A percentile compares a stretch with the other conserved stretches of the same genome.
Evolutionary conservation across 2,329 filamentous ascomycete genomes (phyloP).

Genomic region (Fusarium odoratissimum): DNA sequence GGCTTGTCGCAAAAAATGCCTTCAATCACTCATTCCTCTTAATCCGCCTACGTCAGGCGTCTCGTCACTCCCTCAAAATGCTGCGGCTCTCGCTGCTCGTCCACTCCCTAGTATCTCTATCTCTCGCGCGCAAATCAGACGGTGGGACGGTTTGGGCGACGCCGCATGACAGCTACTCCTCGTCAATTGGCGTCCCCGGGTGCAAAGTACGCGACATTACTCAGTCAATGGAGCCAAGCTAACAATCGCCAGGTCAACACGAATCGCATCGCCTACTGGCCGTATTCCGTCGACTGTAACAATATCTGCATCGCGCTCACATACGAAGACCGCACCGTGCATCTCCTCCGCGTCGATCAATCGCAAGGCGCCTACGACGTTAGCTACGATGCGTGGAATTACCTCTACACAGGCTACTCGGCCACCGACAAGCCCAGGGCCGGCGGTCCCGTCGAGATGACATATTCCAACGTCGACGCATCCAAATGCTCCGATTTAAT

Average conservation of each 20-base stretch:
- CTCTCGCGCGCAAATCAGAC: slow-evolving; percentile 9
- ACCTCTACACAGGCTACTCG: slow-evolving; percentile 61
- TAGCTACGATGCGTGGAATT: slow-evolving; percentile 72
- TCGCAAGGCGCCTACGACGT: slow-evolving; percentile 69
- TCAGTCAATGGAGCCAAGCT: background rate
- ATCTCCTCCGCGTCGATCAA: slow-evolving; percentile 69
- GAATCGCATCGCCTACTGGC: slow-evolving; percentile 72
- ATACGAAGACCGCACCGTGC: slow-evolving; percentile 61
- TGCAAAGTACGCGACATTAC: slow-evolving; percentile 57
- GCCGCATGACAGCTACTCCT: slow-evolving; percentile 68
- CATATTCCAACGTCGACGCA: slow-evolving; percentile 57
- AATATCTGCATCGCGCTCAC: slow-evolving; percentile 66
- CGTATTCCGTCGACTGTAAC: slow-evolving; percentile 63
- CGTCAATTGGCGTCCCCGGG: slow-evolving; percentile 68
- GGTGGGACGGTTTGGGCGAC: slow-evolving; percentile 53
- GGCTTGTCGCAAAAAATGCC: slow-evolving; percentile 39
- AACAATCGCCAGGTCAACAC: slow-evolving; percentile 57
- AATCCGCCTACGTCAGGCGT: slow-evolving; percentile 5
- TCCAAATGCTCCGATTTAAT: slow-evolving; percentile 62
- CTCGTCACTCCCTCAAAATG: slow-evolving; percentile 16
- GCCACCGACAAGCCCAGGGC: slow-evolving; percentile 58
- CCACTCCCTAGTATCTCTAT: slow-evolving; percentile 18
- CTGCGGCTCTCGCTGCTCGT: slow-evolving; percentile 19
- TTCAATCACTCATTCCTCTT: slow-evolving; percentile 27
- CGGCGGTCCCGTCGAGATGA: slow-evolving; percentile 62